These are phyloP conservation scores for Blakeslea trispora DNA, from an alignment of 371 early-diverging fungal genomes.

Conservation along the genomic window DNA sequence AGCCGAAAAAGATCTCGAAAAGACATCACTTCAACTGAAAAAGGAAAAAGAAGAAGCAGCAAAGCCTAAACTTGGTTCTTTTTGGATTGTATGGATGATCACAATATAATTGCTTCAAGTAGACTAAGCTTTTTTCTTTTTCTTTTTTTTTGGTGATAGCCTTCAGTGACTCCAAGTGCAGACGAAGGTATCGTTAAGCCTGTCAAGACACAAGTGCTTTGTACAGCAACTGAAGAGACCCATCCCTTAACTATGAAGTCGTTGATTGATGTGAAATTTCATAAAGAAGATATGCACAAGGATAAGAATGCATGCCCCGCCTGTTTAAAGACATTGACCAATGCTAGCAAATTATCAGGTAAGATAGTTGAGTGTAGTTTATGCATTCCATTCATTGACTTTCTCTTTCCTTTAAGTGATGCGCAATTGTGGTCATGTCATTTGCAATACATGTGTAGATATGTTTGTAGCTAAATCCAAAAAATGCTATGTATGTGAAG, in stretches of 20 bases:
- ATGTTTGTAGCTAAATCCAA: conserved; percentile 77
- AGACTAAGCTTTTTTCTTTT: no score
- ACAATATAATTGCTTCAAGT: conserved; percentile 3
- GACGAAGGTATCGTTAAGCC: conserved; percentile 58
- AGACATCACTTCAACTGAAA: conserved; percentile 51
- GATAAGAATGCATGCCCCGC: conserved; percentile 72
- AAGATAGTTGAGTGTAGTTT: conserved; percentile 10
- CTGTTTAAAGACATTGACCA: conserved; percentile 81
- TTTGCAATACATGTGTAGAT: conserved; percentile 77
- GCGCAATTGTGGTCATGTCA: conserved; percentile 84
- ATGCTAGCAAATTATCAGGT: conserved; percentile 74
- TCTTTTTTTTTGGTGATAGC: no score
- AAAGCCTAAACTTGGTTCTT: conserved; percentile 69
- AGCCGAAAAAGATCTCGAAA: conserved; percentile 40
- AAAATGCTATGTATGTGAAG: conserved; percentile 84
- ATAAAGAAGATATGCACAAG: conserved; percentile 36
- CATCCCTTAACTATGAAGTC: conserved; percentile 80
- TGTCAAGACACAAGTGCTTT: conserved; percentile 57
- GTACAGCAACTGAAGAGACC: conserved; percentile 67
- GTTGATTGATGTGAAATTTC: conserved; percentile 75
- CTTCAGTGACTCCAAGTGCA: conserved; percentile 77
- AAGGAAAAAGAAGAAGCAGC: conserved; percentile 54
- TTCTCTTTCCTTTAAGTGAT: conserved; percentile 27
- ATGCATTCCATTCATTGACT: neutral
- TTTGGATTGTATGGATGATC: conserved; percentile 71